Conservation (phyloP, 2,329 filamentous ascomycete species). For the Clonostachys rosea region DNA sequence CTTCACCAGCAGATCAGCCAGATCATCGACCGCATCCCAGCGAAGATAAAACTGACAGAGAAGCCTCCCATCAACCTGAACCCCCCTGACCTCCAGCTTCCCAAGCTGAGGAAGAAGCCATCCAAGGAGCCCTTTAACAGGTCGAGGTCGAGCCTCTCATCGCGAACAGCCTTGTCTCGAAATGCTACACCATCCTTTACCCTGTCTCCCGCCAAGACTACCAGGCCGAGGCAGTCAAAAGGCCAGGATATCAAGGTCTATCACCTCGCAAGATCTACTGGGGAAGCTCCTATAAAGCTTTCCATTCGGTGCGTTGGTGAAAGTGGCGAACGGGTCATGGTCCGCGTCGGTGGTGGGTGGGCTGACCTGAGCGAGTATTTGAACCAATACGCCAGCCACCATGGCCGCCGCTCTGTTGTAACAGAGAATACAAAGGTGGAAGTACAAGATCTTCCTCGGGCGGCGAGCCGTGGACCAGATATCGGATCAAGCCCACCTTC, state of each 20-base stretch:
- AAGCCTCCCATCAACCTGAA: conserved; percentile 47
- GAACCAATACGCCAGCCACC: conserved; percentile 87
- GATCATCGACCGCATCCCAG: conserved; percentile 73
- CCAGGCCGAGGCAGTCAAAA: conserved; percentile 40
- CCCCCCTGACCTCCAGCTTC: conserved; percentile 51
- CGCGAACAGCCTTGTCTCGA: conserved; percentile 32
- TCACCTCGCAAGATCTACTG: conserved; percentile 79
- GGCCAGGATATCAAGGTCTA: conserved; percentile 85
- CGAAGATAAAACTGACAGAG: conserved; percentile 69
- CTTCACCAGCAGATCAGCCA: conserved; percentile 77
- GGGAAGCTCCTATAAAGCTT: conserved; percentile 86
- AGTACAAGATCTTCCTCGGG: conserved; percentile 44
- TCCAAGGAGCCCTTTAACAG: conserved; percentile 38
- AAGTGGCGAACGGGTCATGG: conserved; percentile 90
- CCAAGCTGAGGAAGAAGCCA: conserved; percentile 34
- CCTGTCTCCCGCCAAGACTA: conserved; percentile 57
- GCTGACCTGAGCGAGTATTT: conserved; percentile 93
- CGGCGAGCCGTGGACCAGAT: conserved; percentile 7
- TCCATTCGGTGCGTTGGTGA: conserved; percentile 92
- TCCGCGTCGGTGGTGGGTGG: conserved; percentile 97
- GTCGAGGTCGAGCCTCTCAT: conserved; percentile 45
- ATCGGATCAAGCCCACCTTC: conserved; percentile 34
- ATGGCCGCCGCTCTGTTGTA: conserved; percentile 64
- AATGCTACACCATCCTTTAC: conserved; percentile 61
- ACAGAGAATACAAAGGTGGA: conserved; percentile 50